A percentile compares a stretch with the other conserved stretches of the same genome.
phyloP scores from a whole-genome alignment of 768 basidiomycete genomes.

The Boletus sensibilis region DNA sequence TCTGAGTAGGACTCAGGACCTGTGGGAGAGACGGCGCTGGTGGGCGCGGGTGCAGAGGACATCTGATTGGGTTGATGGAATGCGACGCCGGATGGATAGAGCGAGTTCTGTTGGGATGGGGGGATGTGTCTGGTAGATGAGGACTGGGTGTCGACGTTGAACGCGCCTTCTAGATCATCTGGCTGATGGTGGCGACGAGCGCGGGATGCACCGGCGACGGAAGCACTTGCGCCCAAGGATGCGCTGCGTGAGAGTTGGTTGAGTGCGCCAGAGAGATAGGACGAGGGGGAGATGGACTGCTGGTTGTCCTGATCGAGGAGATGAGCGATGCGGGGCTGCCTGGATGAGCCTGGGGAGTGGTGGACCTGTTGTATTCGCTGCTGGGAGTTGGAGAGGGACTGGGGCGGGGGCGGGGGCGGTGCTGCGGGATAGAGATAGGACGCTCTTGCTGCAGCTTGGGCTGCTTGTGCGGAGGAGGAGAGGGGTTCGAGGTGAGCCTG shows the following conservation, averaged over 20 bases:
- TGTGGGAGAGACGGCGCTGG: conserved; percentile 37
- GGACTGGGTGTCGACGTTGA: conserved; percentile 36
- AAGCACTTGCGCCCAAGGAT: conserved; percentile 53
- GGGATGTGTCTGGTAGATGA: conserved; percentile 26
- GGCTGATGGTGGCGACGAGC: conserved; percentile 64
- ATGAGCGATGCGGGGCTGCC: conserved; percentile 65
- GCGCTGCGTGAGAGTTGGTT: conserved; percentile 63
- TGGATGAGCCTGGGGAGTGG: conserved; percentile 44
- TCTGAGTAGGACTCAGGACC: conserved; percentile 52
- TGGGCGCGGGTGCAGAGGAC: conserved; percentile 31
- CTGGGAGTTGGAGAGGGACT: conserved; percentile 36
- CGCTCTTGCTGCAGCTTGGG: conserved; percentile 45
- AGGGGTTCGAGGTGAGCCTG: conserved; percentile 45
- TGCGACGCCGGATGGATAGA: conserved; percentile 57
- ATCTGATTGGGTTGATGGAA: conserved; percentile 53
- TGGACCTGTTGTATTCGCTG: conserved; percentile 52
- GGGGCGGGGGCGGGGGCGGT: conserved; percentile 48
- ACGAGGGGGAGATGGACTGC: conserved; percentile 41
- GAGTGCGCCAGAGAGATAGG: conserved; percentile 51
- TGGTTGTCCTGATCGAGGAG: conserved; percentile 65
- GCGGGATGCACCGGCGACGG: conserved; percentile 43
- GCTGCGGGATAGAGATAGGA: conserved; percentile 50
- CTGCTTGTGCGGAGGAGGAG: conserved; percentile 61
- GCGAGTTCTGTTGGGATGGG: conserved; percentile 42
- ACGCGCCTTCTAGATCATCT: conserved; percentile 64